Evolutionary conservation across 306 rosid genomes (phyloP), one percentile per base, ranked within the genome.

Genomic region (Vigna radiata): DNA sequence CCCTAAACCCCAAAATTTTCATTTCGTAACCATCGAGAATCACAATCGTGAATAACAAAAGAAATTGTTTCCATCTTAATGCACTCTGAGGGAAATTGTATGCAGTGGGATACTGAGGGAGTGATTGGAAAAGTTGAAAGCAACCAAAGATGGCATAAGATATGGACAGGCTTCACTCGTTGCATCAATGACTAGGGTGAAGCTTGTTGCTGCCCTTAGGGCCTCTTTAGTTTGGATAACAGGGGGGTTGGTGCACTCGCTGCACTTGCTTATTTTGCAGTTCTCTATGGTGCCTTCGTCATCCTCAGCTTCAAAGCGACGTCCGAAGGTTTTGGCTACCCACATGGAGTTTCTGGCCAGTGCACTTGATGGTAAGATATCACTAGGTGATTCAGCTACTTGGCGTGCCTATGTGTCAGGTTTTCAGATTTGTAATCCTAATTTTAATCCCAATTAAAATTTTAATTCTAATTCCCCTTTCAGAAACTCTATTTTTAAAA

Each of bases 321-420:
- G 97, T 56, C 96, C 87, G 8, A 91, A 89, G 62, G 85, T 92
- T 83, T 86, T 95, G 23, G 89, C 89, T 13, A 79, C 70, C 69
- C 98, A 95, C 82, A 84, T 95, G 93, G 89, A 92, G 80, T 95
- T 95, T 85, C 87, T 95, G n/a, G 98, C 98, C 3, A 87, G 96
- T 77, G 97, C 93, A 55, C 90, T 92, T 36, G 93, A 92, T 63
- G 96, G 98, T 82, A 95, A 95, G 84, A 92, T 90, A 87, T 92
- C 97, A 17, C 96, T 90, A 4, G 97, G 97, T 64, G 93, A 90
- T 87, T 83, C 88, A 5, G 92, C 96, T 48, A 92, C 91, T 17
- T 95, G 99, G 99, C 95, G 85, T 9, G 95, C 97, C 18, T 95
- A 95, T 17, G 97, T 90, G 37, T 91, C 93, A 0, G 91, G 92